phyloP scores from a whole-genome alignment of 495 filamentous ascomycete genomes.

The Aspergillus diversus region DNA sequence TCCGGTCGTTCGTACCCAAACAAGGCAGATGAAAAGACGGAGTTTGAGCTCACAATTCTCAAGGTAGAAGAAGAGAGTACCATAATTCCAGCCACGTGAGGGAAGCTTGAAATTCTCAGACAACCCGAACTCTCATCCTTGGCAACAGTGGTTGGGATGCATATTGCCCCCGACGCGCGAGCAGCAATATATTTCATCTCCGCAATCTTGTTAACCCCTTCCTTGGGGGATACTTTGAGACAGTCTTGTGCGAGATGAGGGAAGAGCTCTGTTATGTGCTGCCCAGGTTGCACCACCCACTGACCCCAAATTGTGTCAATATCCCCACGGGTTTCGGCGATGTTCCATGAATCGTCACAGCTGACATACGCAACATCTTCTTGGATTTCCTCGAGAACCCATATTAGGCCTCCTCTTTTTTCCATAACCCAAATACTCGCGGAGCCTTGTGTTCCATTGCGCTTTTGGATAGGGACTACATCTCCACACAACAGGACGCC shows the following conservation, averaged over 20 bases:
- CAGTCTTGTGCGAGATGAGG: conserved; percentile 78
- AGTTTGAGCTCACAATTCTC: conserved; percentile 87
- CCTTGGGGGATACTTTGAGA: conserved; percentile 63
- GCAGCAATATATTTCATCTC: conserved; percentile 80
- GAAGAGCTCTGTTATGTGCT: conserved; percentile 74
- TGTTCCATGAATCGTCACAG: conserved; percentile 72
- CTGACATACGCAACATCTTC: conserved; percentile 82
- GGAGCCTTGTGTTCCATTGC: conserved; percentile 86
- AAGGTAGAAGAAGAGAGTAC: conserved; percentile 78
- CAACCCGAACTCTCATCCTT: conserved; percentile 66
- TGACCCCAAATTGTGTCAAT: conserved; percentile 81
- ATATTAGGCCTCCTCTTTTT: conserved; percentile 89
- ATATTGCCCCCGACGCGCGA: conserved; percentile 68
- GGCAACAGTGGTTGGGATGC: conserved; percentile 77
- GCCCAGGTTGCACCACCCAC: conserved; percentile 63
- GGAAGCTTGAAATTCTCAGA: conserved; percentile 86
- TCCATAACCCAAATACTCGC: conserved; percentile 99
- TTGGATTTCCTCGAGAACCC: conserved; percentile 96
- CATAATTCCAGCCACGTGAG: conserved; percentile 96
- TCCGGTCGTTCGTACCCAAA: conserved; percentile 87
- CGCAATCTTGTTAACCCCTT: conserved; percentile 68
- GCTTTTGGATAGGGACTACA: conserved; percentile 94
- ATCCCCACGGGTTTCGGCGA: conserved; percentile 69
- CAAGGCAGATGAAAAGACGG: conserved; percentile 87
- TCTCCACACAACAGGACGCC: conserved; percentile 95